Base-by-base conservation (phyloP, 2,329 filamentous ascomycete species). In the Colletotrichum endophyticum region DNA sequence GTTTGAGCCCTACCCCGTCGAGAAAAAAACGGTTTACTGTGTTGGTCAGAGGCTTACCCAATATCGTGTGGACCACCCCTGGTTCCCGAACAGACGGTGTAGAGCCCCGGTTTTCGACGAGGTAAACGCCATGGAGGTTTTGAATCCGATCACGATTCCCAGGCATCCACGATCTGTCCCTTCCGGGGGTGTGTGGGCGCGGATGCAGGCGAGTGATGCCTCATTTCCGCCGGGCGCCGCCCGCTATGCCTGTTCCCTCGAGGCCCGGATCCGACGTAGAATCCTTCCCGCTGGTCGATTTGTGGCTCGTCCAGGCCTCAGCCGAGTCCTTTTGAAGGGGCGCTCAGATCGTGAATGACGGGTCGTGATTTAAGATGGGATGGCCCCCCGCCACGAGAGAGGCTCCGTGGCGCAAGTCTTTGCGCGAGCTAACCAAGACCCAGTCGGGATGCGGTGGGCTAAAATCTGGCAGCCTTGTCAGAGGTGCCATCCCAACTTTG, bases 401-500 rank as follows among this genome's bases (percentile, higher is more conserved):
- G 22, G 34, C 69, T 28, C 30, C 34, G 36, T 69, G 63, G 73
- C 64, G 70, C 70, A 49, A 19, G 73, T 59, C 64, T 49, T 64
- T 69, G 63, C 73, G 63, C 70, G 28, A 39, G 70, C 73, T 73
- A 75, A 36, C 9, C 30, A 13, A 30, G 34, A 32, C 13, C 25
- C 59, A 63, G 49, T 64, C 19, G 28, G 73, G 39, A 30, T 49
- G 27, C 22, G 32, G 30, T 69, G 70, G 44, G 70, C 62, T 53
- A 39, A 57, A 30, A 30, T 69, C 34, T 76, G 73, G 73, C 73
- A 76, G 70, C 44, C 73, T 39, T 68, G 57, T 70, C 53, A 76
- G 70, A 73, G 63, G 63, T 76, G 70, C 57, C 73, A 76, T 76
- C 70, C 59, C 34, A 69, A 72, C 69, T 68, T 68, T 69, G 63